These are phyloP conservation scores for Dendrobium chrysotoxum DNA, from an alignment of 106 monocot species.

Conservation along the genomic window DNA sequence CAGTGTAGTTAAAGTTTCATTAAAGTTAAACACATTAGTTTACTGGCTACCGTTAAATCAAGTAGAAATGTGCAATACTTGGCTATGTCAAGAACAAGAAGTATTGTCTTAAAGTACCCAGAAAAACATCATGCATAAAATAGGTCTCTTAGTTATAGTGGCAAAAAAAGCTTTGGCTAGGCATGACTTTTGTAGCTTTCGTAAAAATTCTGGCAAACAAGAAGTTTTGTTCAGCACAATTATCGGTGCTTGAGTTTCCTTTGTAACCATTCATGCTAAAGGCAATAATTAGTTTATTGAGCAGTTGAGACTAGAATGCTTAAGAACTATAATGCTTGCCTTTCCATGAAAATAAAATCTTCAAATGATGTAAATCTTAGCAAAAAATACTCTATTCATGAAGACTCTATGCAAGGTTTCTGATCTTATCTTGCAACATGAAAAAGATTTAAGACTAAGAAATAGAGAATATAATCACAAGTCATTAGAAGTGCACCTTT, in stretches of 20 bases:
- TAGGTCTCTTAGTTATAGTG: too few relatives aligned
- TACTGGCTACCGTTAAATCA: too few relatives aligned
- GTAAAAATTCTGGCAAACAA: not conserved
- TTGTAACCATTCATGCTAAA: not conserved
- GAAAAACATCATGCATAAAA: too few relatives aligned
- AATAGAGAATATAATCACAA: conserved; percentile 8
- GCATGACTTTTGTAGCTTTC: not conserved
- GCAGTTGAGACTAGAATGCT: not conserved
- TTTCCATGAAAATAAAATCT: not conserved
- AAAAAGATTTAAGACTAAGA: not conserved
- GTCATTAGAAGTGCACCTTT: conserved; percentile 39
- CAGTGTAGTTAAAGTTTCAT: too few relatives aligned
- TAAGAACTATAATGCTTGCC: not conserved
- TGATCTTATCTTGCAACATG: not conserved
- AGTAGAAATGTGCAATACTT: too few relatives aligned
- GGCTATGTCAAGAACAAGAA: too few relatives aligned
- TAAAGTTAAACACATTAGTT: too few relatives aligned
- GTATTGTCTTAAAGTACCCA: too few relatives aligned
- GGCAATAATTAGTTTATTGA: not conserved
- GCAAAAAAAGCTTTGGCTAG: too few relatives aligned
- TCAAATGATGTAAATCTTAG: not conserved
- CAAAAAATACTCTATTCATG: not conserved
- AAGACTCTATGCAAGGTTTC: not conserved
- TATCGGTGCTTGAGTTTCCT: not conserved
- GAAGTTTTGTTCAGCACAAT: not conserved